Evolutionary conservation across 768 basidiomycete genomes (phyloP).

Genomic region (Hygrocybe coccinea): DNA sequence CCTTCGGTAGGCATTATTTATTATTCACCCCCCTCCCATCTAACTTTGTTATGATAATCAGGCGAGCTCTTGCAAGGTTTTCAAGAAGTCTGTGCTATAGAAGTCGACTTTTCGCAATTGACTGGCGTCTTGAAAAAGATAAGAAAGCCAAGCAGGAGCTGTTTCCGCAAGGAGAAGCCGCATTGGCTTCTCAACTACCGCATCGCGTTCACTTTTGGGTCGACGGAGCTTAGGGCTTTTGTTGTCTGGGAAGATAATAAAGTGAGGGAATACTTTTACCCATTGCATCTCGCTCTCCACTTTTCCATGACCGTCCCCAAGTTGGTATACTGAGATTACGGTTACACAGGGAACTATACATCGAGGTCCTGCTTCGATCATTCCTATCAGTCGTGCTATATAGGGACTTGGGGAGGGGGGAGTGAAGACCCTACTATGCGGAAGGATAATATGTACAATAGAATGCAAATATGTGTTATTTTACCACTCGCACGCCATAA

Average conservation of each 20-base stretch:
- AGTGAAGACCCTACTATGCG: too few species aligned
- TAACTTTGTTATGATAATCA: not conserved
- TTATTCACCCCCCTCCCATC: not conserved
- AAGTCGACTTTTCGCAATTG: not conserved
- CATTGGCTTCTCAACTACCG: constrained; percentile 1
- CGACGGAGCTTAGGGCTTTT: constrained; percentile 4
- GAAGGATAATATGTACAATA: too few species aligned
- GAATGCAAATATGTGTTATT: too few species aligned
- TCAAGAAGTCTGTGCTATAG: constrained; percentile 1
- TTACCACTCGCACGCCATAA: too few species aligned
- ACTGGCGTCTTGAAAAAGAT: not conserved
- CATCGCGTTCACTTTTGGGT: constrained; percentile 2
- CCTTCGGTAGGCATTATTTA: not conserved
- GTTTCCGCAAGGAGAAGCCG: not conserved
- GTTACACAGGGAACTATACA: not conserved
- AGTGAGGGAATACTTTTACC: not conserved
- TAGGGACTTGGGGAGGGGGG: too few species aligned
- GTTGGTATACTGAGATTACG: too few species aligned
- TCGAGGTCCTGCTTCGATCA: not conserved
- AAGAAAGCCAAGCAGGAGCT: not conserved
- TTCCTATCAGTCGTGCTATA: constrained; percentile 2
- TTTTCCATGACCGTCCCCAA: too few species aligned
- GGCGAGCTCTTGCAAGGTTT: constrained; percentile 1
- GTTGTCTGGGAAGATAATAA: constrained; percentile 2
- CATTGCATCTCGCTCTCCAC: too few species aligned